A percentile compares a stretch with the other conserved stretches of the same genome.
These are phyloP conservation scores for Huntiella decipiens DNA, from an alignment of 2,329 filamentous ascomycete genomes.

Conservation along the genomic window DNA sequence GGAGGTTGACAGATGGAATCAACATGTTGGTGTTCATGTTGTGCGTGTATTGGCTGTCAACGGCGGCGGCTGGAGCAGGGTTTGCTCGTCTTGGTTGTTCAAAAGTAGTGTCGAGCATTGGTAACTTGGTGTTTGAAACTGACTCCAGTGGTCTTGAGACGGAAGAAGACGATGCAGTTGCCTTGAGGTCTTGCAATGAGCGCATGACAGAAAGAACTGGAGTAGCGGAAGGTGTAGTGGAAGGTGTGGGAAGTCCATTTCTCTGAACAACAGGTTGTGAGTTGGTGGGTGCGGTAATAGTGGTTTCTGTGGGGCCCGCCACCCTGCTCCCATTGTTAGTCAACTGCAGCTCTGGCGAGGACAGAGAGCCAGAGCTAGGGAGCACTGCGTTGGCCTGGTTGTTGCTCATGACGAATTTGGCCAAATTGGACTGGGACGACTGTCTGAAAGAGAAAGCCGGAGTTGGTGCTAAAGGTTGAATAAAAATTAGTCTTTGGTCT, in stretches of 20 bases:
- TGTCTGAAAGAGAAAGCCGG: conserved; percentile 15
- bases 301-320: conserved; percentile 7
- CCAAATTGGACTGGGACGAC: conserved; percentile 23
- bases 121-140: not conserved
- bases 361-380: conserved; percentile 15
- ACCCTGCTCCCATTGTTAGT: conserved; percentile 17
- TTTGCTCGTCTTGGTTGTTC: conserved; percentile 9
- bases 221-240: conserved; percentile 14
- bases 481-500: not conserved
- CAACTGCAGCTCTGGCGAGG: conserved; percentile 15
- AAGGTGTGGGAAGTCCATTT: conserved; percentile 15
- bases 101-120: conserved; percentile 1
- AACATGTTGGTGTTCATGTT: not conserved
- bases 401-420: conserved; percentile 28
- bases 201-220: conserved; percentile 13
- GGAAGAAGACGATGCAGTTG: not conserved
- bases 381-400: conserved; percentile 14
- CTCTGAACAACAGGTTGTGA: conserved; percentile 19
- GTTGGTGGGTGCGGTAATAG: conserved; percentile 14
- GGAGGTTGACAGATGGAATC: not conserved
- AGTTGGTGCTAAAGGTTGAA: not conserved
- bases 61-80: conserved; percentile 18
- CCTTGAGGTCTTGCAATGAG: conserved; percentile 14
- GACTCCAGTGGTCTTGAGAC: not conserved
- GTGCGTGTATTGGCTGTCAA: not conserved